A percentile compares a stretch with the other conserved stretches of the same genome.
phyloP scores from a whole-genome alignment of 225 moss, liverwort and hornwort genomes.

The Physcomitrium patens region DNA sequence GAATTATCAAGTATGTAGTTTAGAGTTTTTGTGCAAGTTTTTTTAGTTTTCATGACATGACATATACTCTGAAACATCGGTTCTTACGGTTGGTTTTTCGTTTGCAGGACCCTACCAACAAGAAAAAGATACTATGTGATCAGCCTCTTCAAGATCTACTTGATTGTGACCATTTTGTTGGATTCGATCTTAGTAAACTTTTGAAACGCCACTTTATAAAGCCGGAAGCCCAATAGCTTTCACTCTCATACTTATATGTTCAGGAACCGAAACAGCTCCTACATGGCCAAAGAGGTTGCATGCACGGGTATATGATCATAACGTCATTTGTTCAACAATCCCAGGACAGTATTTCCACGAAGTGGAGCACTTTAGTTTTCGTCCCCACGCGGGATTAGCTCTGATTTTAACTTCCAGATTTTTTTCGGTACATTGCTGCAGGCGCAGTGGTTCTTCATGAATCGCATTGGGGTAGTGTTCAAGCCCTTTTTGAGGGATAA shows the following conservation, averaged over 20 bases:
- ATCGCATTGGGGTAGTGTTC: conserved; percentile 24
- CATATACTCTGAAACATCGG: background rate
- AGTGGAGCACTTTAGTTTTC: conserved; percentile 27
- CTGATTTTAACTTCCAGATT: background rate
- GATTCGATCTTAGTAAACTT: conserved; percentile 76
- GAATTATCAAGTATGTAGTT: background rate
- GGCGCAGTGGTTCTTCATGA: conserved; percentile 23
- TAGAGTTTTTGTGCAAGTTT: background rate
- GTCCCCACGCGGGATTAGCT: conserved; percentile 26
- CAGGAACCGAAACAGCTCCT: conserved; percentile 34
- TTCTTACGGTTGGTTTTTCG: conserved; percentile 19
- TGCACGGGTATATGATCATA: conserved; percentile 35
- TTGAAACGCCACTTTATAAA: conserved; percentile 78
- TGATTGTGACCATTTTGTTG: conserved; percentile 81
- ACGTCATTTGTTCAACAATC: conserved; percentile 17
- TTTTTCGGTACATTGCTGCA: conserved; percentile 27
- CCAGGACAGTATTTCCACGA: conserved; percentile 28
- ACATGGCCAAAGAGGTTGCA: conserved; percentile 36
- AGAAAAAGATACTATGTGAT: conserved; percentile 83
- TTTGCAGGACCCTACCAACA: conserved; percentile 80
- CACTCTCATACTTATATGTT: background rate
- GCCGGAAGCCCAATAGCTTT: conserved; percentile 26
- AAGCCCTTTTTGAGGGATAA: conserved; percentile 26
- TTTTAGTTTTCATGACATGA: conserved; percentile 3
- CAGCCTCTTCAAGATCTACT: conserved; percentile 76